Evolutionary conservation across 805 yeast species (phyloP).

Genomic region (Candida incommunis): DNA sequence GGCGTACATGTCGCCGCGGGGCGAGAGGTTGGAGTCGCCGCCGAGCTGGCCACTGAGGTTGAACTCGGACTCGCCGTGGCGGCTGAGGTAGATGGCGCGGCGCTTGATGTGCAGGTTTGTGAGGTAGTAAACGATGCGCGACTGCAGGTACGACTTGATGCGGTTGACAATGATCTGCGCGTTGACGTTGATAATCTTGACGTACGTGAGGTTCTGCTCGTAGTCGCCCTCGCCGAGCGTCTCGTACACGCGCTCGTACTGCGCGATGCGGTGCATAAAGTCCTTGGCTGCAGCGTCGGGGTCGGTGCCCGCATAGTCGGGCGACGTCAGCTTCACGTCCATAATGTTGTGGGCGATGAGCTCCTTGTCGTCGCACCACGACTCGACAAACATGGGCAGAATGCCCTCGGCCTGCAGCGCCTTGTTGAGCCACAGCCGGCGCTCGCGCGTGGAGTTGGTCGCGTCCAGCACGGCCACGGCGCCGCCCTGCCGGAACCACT

Average conservation of each 20-base stretch:
- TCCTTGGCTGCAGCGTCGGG: slow-evolving; percentile 62
- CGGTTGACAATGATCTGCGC: slow-evolving; percentile 78
- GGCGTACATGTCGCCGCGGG: slow-evolving; percentile 76
- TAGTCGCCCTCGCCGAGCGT: slow-evolving; percentile 44
- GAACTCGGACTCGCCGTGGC: slow-evolving; percentile 92
- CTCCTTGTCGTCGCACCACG: slow-evolving; percentile 76
- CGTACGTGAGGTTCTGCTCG: slow-evolving; percentile 49
- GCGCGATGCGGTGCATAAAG: slow-evolving; percentile 55
- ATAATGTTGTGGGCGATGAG: slow-evolving; percentile 64
- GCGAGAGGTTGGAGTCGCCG: slow-evolving; percentile 78
- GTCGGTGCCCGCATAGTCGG: slow-evolving; percentile 59
- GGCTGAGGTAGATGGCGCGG: slow-evolving; percentile 79
- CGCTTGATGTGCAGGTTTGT: slow-evolving; percentile 94
- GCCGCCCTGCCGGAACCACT: slow-evolving; percentile 75
- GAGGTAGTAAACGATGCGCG: slow-evolving; percentile 86
- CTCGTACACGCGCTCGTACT: slow-evolving; percentile 64
- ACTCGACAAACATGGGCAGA: slow-evolving; percentile 85
- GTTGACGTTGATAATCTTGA: slow-evolving; percentile 77
- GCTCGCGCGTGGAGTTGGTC: slow-evolving; percentile 66
- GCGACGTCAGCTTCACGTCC: slow-evolving; percentile 79
- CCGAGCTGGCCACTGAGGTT: slow-evolving; percentile 92
- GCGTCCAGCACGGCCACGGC: slow-evolving; percentile 92
- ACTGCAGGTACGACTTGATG: slow-evolving; percentile 78
- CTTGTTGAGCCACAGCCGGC: slow-evolving; percentile 50
- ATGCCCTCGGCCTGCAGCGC: slow-evolving; percentile 30